Conservation (phyloP, 352 stramenopile genomes). For the Pilasporangium apinafurcum region DNA sequence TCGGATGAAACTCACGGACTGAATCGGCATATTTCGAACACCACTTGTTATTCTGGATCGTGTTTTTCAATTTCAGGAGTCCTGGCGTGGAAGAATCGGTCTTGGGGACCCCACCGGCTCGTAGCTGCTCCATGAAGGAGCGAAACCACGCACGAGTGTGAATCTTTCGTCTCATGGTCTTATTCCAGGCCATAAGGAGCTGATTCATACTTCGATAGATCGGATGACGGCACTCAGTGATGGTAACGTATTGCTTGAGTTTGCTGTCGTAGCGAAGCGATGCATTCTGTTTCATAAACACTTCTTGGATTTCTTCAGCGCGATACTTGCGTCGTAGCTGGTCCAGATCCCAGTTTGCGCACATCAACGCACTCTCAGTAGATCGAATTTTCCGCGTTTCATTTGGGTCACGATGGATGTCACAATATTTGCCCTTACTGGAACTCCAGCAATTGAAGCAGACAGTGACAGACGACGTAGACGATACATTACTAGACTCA, state of each 20-base stretch:
- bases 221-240: slow-evolving; percentile 86
- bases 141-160: slow-evolving; percentile 85
- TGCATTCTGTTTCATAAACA: slow-evolving; percentile 86
- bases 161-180: slow-evolving; percentile 80
- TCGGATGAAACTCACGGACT: slow-evolving; percentile 56
- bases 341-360: slow-evolving; percentile 89
- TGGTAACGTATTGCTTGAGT: slow-evolving; percentile 85
- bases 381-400: slow-evolving; percentile 41
- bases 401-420: slow-evolving; percentile 40
- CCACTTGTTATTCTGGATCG: slow-evolving; percentile 70
- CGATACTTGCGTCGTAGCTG: slow-evolving; percentile 82
- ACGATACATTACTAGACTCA: too few species aligned
- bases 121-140: slow-evolving; percentile 86
- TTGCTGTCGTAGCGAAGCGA: slow-evolving; percentile 85
- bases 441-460: slow-evolving; percentile 95
- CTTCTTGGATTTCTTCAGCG: slow-evolving; percentile 89
- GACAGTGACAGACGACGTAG: slow-evolving; percentile 5
- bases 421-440: slow-evolving; percentile 79
- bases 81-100: slow-evolving; percentile 26
- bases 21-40: slow-evolving; percentile 53
- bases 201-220: slow-evolving; percentile 83
- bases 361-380: slow-evolving; percentile 85
- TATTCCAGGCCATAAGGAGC: slow-evolving; percentile 68
- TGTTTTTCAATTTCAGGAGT: slow-evolving; percentile 84
- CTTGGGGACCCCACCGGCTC: slow-evolving; percentile 46